Conservation (phyloP, 2,329 filamentous ascomycete species). For the Diaporthe ilicicola region DNA sequence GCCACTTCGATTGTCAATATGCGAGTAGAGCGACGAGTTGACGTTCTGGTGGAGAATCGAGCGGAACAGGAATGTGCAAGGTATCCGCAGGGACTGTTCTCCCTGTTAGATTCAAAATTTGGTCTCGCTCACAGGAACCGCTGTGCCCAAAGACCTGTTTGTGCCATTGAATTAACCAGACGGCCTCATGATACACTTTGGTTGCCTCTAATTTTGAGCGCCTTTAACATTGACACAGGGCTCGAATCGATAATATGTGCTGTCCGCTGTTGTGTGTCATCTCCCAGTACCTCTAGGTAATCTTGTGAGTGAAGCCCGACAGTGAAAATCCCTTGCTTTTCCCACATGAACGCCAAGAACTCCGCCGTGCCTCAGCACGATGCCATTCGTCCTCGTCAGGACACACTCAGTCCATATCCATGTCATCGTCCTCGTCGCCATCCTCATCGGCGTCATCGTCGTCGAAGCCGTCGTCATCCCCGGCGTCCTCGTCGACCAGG, state of each 20-base stretch:
- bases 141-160: not conserved
- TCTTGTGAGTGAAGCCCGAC: conserved; percentile 23
- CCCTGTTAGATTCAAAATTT: not conserved
- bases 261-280: conserved; percentile 3
- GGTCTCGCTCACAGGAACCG: not conserved
- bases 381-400: not conserved
- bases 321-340: conserved; percentile 38
- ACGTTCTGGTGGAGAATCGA: not conserved
- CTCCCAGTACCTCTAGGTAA: conserved; percentile 20
- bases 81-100: not conserved
- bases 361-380: conserved; percentile 27
- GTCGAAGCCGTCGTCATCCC: conserved; percentile 38
- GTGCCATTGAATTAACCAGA: not conserved
- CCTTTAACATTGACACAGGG: not conserved
- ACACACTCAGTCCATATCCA: conserved; percentile 52
- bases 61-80: not conserved
- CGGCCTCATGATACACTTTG: not conserved
- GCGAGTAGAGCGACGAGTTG: no score
- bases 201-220: not conserved
- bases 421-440: conserved; percentile 47
- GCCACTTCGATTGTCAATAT: not conserved
- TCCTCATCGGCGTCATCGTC: conserved; percentile 46
- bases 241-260: not conserved
- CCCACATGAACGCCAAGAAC: conserved; percentile 39
- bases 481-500: conserved; percentile 42